These are phyloP conservation scores for Vigna trinervia DNA, from an alignment of 306 rosid species.

Conservation along the genomic window DNA sequence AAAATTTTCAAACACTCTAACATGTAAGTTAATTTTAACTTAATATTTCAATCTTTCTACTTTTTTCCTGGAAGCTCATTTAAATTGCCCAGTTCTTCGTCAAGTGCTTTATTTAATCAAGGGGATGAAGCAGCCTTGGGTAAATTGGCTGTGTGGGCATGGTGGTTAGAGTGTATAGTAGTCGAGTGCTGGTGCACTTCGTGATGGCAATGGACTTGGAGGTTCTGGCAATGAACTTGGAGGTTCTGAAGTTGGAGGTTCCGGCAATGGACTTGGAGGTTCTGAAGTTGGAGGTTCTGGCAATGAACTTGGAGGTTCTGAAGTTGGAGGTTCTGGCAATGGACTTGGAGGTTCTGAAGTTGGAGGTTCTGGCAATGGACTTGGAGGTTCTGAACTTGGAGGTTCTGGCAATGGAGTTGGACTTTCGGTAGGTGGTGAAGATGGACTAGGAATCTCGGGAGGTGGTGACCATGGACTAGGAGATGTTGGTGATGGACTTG, in stretches of 20 bases:
- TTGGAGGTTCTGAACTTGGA: no score
- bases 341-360: no score
- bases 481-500: neutral
- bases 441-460: neutral
- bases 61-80: neutral
- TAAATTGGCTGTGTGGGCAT: neutral
- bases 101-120: neutral
- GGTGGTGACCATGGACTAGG: no score
- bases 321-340: no score
- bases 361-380: no score
- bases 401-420: no score
- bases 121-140: neutral
- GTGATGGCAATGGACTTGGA: neutral
- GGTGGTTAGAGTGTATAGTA: neutral
- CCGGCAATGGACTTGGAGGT: neutral
- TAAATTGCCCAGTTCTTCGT: neutral
- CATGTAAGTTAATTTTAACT: neutral
- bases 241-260: neutral
- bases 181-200: neutral
- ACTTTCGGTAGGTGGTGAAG: neutral
- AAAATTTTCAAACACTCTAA: neutral
- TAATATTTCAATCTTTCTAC: neutral
- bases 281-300: neutral
- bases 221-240: slow-evolving; percentile 26
- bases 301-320: neutral